Conservation (phyloP, 352 stramenopile species). For the Globisporangium barbulae region DNA sequence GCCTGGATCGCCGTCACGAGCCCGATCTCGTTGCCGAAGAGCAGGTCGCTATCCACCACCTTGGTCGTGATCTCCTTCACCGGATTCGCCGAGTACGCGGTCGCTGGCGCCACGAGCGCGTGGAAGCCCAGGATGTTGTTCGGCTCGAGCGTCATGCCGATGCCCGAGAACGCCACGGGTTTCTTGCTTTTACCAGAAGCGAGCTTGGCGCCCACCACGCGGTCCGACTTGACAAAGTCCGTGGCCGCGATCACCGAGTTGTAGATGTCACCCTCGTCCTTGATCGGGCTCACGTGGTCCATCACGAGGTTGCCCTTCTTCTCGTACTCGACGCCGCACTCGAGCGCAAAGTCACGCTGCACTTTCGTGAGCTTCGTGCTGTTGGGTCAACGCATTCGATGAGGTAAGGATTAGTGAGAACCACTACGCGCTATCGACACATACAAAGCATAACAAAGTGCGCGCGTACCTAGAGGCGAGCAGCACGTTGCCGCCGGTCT, state of each 20-base stretch:
- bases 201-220: slow-evolving; percentile 52
- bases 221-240: slow-evolving; percentile 64
- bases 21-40: slow-evolving; percentile 74
- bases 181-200: slow-evolving; percentile 47
- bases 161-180: slow-evolving; percentile 68
- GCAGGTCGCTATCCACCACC: slow-evolving; percentile 54
- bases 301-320: slow-evolving; percentile 87
- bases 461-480: slow-evolving; percentile 42
- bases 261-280: slow-evolving; percentile 59
- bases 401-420: too few relatives aligned
- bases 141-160: slow-evolving; percentile 80
- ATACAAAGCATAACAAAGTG: neutral
- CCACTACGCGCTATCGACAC: neutral
- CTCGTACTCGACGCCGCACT: slow-evolving; percentile 87
- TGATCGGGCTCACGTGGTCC: slow-evolving; percentile 79
- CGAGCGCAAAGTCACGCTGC: slow-evolving; percentile 81
- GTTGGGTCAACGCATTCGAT: too few relatives aligned
- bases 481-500: slow-evolving; percentile 83
- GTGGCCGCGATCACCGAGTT: slow-evolving; percentile 70
- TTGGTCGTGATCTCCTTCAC: slow-evolving; percentile 69
- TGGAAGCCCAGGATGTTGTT: slow-evolving; percentile 84
- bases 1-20: slow-evolving; percentile 85
- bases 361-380: slow-evolving; percentile 76
- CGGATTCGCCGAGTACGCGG: slow-evolving; percentile 80
- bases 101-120: slow-evolving; percentile 68